Conservation (phyloP, 2,329 filamentous ascomycete genomes). For the Grosmannia clavigera region DNA sequence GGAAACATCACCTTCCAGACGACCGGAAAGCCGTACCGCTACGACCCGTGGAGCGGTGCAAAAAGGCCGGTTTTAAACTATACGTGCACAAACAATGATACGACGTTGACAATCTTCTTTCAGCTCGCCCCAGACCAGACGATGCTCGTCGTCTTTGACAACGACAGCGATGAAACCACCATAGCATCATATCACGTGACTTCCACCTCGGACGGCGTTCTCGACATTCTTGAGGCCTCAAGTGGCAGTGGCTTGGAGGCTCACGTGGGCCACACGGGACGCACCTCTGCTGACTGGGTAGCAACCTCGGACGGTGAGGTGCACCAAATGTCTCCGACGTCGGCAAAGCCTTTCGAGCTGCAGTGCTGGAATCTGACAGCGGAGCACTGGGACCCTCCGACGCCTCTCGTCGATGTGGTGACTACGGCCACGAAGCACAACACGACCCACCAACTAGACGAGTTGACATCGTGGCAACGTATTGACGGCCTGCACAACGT, state of each 20-base stretch:
- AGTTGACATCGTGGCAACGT: constrained; percentile 2
- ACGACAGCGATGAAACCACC: not conserved
- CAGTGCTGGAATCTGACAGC: constrained; percentile 5
- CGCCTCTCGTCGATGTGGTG: not conserved
- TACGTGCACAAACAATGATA: constrained; percentile 8
- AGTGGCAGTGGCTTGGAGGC: not conserved
- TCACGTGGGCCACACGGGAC: not conserved
- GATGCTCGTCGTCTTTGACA: constrained; percentile 18
- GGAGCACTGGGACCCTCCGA: constrained; percentile 8
- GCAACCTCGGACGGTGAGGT: not conserved
- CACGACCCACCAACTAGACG: constrained; percentile 2
- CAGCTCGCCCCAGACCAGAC: constrained; percentile 26
- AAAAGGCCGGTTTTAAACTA: constrained; percentile 16
- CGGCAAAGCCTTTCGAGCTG: not conserved
- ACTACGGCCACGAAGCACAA: not conserved
- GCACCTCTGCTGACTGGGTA: not conserved
- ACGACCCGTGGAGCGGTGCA: constrained; percentile 30
- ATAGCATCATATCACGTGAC: not conserved
- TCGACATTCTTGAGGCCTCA: not conserved
- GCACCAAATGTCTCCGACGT: not conserved
- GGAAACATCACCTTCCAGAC: not conserved
- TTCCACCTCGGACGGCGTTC: not conserved
- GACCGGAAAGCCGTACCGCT: constrained; percentile 7
- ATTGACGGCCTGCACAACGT: constrained; percentile 6
- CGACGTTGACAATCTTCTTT: constrained; percentile 19